phyloP scores from a whole-genome alignment of 306 rosid genomes.

The Medicago ruthenica region DNA sequence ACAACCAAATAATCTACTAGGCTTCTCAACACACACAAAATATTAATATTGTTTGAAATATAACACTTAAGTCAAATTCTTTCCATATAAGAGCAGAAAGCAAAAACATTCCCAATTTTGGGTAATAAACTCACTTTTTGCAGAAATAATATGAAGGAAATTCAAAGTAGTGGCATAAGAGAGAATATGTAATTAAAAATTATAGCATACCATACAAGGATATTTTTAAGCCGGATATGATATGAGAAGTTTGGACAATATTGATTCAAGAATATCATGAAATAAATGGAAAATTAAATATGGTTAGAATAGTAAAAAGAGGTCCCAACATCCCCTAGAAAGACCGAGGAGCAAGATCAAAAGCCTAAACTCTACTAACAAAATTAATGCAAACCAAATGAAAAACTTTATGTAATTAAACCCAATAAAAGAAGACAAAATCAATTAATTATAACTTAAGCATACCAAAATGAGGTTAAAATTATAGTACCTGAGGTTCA shows the following conservation, averaged over 20 bases:
- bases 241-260: conserved; percentile 24
- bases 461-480: conserved; percentile 19
- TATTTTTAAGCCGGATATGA: background rate
- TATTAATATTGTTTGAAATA: conserved; percentile 19
- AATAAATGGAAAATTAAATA: conserved; percentile 37
- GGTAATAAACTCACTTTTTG: conserved; percentile 35
- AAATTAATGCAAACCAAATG: conserved; percentile 41
- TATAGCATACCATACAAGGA: conserved; percentile 1
- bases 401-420: conserved; percentile 22
- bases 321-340: conserved; percentile 56
- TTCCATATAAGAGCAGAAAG: conserved; percentile 32
- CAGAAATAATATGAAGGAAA: conserved; percentile 39
- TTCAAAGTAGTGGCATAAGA: conserved; percentile 39
- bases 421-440: conserved; percentile 35
- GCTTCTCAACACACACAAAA: background rate
- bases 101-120: conserved; percentile 19
- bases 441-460: conserved; percentile 7
- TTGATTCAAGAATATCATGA: conserved; percentile 2
- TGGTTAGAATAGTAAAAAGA: conserved; percentile 37
- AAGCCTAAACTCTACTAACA: conserved; percentile 39
- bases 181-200: conserved; percentile 30
- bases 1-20: background rate
- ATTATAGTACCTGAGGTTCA: conserved; percentile 83
- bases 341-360: conserved; percentile 49
- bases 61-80: conserved; percentile 16